These are phyloP conservation scores for Candolleomyces eurysporus DNA, from an alignment of 768 basidiomycete genomes.

Conservation along the genomic window DNA sequence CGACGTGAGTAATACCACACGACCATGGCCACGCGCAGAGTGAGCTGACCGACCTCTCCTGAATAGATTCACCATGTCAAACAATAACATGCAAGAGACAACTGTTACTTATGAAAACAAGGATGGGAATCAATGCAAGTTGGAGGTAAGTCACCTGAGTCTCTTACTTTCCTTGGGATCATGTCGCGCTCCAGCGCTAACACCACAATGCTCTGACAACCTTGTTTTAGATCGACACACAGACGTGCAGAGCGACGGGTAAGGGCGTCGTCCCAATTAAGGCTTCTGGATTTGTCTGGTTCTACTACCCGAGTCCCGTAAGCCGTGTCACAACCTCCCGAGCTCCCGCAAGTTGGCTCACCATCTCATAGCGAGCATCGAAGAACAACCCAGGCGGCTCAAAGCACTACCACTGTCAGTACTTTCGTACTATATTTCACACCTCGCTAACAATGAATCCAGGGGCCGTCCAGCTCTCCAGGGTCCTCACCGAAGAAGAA, in stretches of 20 bases:
- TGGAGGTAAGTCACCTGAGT: background rate
- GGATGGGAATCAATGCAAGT: background rate
- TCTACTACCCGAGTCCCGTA: background rate
- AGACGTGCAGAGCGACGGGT: background rate
- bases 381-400: too few species aligned
- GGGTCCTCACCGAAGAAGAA: background rate
- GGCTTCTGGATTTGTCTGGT: background rate
- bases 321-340: background rate
- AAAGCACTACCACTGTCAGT: background rate
- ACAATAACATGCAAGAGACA: background rate
- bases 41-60: too few species aligned
- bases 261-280: background rate
- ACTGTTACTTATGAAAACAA: background rate
- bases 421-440: background rate
- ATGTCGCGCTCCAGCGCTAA: too few species aligned
- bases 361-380: too few species aligned
- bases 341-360: too few species aligned
- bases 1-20: background rate
- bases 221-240: background rate
- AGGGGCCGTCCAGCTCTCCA: background rate
- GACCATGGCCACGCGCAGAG: too few species aligned
- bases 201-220: too few species aligned
- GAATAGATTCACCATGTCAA: background rate
- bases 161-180: background rate
- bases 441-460: background rate